Percentiles rank a stretch among this genome's conserved stretches.
Evolutionary conservation across 768 basidiomycete genomes (phyloP).

Genomic region (Ramaria rubella): DNA sequence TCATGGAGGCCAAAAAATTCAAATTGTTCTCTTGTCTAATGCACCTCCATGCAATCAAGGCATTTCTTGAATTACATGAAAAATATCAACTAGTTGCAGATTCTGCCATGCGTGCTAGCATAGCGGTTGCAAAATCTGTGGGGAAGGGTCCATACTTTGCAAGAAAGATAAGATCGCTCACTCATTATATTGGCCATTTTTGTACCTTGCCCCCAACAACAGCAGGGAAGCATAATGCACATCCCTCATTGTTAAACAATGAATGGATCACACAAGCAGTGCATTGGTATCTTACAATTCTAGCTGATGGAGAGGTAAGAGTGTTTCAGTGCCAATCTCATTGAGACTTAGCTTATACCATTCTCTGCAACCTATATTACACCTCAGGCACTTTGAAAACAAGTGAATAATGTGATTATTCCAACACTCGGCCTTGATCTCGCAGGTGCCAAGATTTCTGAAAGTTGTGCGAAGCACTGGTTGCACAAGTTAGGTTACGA

Average conservation of each 20-base stretch:
- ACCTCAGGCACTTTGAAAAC: neutral
- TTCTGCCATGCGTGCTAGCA: constrained; percentile 3
- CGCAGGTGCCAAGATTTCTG: neutral
- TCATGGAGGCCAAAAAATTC: neutral
- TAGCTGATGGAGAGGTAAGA: neutral
- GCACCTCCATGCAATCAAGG: constrained; percentile 2
- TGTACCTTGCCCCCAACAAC: neutral
- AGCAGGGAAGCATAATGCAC: constrained; percentile 2
- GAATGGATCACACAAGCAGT: constrained; percentile 3
- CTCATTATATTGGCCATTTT: neutral
- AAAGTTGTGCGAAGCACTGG: neutral
- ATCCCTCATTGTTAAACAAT: constrained; percentile 6
- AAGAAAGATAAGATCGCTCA: neutral
- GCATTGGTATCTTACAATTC: constrained; percentile 5
- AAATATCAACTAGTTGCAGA: neutral
- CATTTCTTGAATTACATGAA: constrained; percentile 5
- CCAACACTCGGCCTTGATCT: constrained; percentile 5
- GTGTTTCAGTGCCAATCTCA: neutral
- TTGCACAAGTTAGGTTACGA: neutral
- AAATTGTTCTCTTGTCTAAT: neutral
- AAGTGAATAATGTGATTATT: constrained; percentile 11
- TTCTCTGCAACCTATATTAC: constrained; percentile 7
- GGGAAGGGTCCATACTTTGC: constrained; percentile 12
- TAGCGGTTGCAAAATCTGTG: neutral
- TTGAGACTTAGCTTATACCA: neutral